Evolutionary conservation across 2,329 filamentous ascomycete genomes (phyloP).

Genomic region (Emericellopsis cladophorae): DNA sequence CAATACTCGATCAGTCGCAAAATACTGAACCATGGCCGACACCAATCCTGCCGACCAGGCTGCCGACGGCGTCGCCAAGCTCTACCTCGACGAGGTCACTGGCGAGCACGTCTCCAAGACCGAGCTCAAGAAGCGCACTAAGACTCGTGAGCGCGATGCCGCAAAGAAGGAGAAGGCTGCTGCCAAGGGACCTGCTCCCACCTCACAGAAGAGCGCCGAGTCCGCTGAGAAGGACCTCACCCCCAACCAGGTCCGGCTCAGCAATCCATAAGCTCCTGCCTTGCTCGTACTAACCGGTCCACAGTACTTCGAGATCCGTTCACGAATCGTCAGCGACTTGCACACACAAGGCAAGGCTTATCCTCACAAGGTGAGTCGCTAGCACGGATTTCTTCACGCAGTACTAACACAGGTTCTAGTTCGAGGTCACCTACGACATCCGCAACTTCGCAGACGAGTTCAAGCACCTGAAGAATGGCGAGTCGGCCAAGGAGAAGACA

Average conservation of each 20-base stretch:
- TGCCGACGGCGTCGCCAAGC: conserved; percentile 51
- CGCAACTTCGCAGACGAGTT: conserved; percentile 70
- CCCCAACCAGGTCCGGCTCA: conserved; percentile 31
- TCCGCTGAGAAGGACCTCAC: conserved; percentile 42
- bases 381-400: no score
- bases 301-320: conserved; percentile 88
- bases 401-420: conserved; percentile 25
- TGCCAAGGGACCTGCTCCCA: conserved; percentile 54
- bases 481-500: conserved; percentile 62
- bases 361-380: conserved; percentile 55
- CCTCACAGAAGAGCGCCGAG: conserved; percentile 42
- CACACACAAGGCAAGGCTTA: conserved; percentile 41
- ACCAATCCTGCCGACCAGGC: conserved; percentile 28
- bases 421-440: conserved; percentile 74
- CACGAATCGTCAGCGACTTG: conserved; percentile 50
- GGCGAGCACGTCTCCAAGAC: conserved; percentile 79
- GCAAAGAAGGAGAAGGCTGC: conserved; percentile 83
- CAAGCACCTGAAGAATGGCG: conserved; percentile 74
- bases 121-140: conserved; percentile 89
- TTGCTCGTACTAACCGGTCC: background rate
- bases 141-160: conserved; percentile 75
- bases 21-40: conserved; percentile 15
- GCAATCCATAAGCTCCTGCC: background rate
- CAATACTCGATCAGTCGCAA: no score
- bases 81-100: conserved; percentile 83